Conservation (phyloP, 1,284 basidiomycete genomes). For the Quambalaria eucalypti region DNA sequence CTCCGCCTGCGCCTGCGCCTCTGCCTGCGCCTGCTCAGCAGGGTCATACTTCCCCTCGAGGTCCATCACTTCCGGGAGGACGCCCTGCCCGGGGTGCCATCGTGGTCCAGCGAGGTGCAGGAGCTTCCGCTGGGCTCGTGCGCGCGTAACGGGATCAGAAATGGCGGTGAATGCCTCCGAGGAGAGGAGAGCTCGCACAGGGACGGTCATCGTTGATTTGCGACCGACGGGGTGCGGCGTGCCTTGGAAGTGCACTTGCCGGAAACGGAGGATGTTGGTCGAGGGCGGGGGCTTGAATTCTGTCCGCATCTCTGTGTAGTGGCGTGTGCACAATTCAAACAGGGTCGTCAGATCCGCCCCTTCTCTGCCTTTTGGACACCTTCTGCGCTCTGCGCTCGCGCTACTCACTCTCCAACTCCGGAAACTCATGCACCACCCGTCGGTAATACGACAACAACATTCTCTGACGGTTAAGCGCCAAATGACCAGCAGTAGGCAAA, state of each 20-base stretch:
- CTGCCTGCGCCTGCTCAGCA: not conserved
- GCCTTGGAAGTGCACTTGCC: conserved; percentile 48
- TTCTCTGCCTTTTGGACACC: not conserved
- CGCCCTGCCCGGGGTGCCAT: conserved; percentile 13
- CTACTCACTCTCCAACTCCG: conserved; percentile 25
- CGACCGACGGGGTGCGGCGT: conserved; percentile 45
- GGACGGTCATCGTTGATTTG: conserved; percentile 44
- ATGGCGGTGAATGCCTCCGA: conserved; percentile 18
- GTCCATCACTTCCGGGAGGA: not conserved
- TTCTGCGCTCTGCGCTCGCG: not conserved
- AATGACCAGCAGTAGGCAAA: conserved; percentile 39
- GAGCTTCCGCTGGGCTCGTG: conserved; percentile 44
- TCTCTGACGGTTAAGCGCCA: conserved; percentile 26
- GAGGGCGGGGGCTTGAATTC: conserved; percentile 34
- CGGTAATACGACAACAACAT: conserved; percentile 34
- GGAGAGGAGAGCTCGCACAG: conserved; percentile 28
- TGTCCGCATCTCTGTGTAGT: conserved; percentile 33
- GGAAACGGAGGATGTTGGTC: conserved; percentile 24
- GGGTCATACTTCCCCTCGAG: not conserved
- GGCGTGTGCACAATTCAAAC: not conserved
- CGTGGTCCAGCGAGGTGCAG: conserved; percentile 46
- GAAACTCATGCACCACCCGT: conserved; percentile 35
- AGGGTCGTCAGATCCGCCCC: not conserved
- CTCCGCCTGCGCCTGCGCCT: too few relatives aligned
- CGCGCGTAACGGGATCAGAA: conserved; percentile 1